Percentiles rank a stretch among this genome's conserved stretches.
Conservation (phyloP, 2,329 filamentous ascomycete species). For the Ophiostoma sp. region DNA sequence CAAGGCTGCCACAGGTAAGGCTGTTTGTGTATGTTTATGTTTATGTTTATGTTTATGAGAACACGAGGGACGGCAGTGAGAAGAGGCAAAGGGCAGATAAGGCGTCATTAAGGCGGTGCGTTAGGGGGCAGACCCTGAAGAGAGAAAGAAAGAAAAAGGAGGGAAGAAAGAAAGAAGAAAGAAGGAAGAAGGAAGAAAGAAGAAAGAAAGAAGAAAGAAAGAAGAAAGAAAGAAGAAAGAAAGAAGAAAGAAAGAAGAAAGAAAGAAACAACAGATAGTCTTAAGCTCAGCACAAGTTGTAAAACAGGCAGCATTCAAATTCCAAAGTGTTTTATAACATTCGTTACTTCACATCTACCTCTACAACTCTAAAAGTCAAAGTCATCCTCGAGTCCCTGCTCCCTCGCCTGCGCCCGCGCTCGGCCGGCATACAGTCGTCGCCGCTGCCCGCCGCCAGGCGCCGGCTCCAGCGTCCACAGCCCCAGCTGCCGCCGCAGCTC, state of each 20-base stretch:
- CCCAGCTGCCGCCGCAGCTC: slow-evolving; percentile 33
- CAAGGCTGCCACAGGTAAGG: background rate
- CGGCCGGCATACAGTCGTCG: background rate
- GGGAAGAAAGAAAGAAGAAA: background rate
- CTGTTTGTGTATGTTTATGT: background rate
- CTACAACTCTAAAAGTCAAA: background rate
- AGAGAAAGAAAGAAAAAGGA: background rate
- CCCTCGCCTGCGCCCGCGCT: background rate
- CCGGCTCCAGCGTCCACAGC: slow-evolving; percentile 33
- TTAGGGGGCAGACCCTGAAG: no score
- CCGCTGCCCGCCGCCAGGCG: background rate
- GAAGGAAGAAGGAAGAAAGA: no score
- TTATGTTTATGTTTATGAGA: no score
- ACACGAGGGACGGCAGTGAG: background rate
- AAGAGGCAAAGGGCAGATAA: background rate
- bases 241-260: no score
- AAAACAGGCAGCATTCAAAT: no score
- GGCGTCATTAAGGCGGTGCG: background rate
- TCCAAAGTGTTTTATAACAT: background rate
- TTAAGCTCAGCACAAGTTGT: no score
- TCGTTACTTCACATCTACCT: background rate
- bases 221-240: background rate
- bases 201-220: background rate
- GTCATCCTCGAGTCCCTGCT: no score
- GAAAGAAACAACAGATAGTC: no score